Evolutionary conservation across 306 rosid species (phyloP).

Genomic region (Parietaria judaica): DNA sequence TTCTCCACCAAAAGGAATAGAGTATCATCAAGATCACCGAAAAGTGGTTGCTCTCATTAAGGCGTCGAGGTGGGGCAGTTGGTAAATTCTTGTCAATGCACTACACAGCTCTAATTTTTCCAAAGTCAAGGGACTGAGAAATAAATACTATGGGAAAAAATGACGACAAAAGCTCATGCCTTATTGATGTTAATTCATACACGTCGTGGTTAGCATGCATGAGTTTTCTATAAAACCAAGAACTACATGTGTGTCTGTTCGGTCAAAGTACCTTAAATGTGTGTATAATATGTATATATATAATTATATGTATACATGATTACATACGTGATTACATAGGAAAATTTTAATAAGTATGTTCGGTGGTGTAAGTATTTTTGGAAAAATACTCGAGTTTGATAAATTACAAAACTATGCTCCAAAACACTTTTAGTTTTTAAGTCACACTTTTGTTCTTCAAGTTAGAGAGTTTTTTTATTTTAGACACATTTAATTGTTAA

Average conservation of each 20-base stretch:
- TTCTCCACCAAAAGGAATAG: neutral
- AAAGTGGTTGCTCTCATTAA: conserved; percentile 10
- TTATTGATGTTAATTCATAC: neutral
- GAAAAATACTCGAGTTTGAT: too few relatives aligned
- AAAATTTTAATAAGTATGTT: too few relatives aligned
- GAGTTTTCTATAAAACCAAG: neutral
- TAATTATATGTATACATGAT: too few relatives aligned
- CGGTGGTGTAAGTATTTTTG: too few relatives aligned
- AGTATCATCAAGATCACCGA: conserved; percentile 8
- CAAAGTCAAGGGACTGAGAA: neutral
- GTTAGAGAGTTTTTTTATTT: too few relatives aligned
- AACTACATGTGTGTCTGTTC: neutral
- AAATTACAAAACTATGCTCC: too few relatives aligned
- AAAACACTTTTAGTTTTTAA: too few relatives aligned
- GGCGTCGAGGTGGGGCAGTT: conserved; percentile 10
- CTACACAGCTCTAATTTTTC: neutral
- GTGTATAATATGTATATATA: too few relatives aligned
- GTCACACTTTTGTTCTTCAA: too few relatives aligned
- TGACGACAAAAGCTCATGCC: conserved; percentile 3
- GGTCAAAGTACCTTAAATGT: conserved; percentile 4
- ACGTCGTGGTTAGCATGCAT: neutral
- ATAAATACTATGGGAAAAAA: neutral
- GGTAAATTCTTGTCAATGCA: neutral
- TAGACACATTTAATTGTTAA: too few relatives aligned
- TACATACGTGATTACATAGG: too few relatives aligned